Conservation (phyloP, 176 grass and related monocot genomes). For the Ampelocalamus luodianensis region DNA sequence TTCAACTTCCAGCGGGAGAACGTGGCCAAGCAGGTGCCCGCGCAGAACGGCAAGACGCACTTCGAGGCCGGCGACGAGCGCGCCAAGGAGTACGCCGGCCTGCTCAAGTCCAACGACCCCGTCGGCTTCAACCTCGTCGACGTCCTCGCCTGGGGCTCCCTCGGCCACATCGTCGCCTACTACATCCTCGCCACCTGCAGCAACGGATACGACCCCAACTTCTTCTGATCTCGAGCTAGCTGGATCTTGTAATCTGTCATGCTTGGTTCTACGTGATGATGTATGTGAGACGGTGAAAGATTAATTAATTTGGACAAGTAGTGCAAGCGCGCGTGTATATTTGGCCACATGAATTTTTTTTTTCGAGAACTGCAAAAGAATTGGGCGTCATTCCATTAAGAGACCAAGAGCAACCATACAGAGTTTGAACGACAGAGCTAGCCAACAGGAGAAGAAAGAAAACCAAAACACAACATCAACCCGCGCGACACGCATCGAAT, state of each 20-base stretch:
- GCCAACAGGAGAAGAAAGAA: too few species aligned
- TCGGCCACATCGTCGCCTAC: conserved; percentile 96
- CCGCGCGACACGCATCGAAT: too few species aligned
- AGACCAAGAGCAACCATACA: too few species aligned
- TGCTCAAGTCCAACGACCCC: conserved; percentile 97
- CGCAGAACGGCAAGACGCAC: conserved; percentile 94
- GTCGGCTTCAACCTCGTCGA: conserved; percentile 99
- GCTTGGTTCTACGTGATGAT: conserved; percentile 20
- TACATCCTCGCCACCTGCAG: conserved; percentile 98
- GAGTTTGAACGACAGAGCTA: too few species aligned
- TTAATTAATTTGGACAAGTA: conserved; percentile 43
- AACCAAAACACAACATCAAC: too few species aligned
- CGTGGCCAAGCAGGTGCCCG: conserved; percentile 96
- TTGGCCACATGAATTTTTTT: background rate
- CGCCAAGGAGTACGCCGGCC: conserved; percentile 79
- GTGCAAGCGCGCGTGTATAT: conserved; percentile 49
- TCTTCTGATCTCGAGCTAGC: conserved; percentile 53
- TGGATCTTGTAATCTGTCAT: conserved; percentile 33
- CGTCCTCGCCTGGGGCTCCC: conserved; percentile 86
- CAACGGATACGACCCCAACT: conserved; percentile 94
- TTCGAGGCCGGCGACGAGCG: conserved; percentile 92
- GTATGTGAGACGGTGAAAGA: conserved; percentile 35
- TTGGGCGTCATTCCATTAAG: too few species aligned
- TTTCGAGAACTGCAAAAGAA: too few species aligned
- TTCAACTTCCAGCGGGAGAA: conserved; percentile 99